Evolutionary conservation across 2,329 filamentous ascomycete species (phyloP).

Genomic region (Microcyclosporella mali): DNA sequence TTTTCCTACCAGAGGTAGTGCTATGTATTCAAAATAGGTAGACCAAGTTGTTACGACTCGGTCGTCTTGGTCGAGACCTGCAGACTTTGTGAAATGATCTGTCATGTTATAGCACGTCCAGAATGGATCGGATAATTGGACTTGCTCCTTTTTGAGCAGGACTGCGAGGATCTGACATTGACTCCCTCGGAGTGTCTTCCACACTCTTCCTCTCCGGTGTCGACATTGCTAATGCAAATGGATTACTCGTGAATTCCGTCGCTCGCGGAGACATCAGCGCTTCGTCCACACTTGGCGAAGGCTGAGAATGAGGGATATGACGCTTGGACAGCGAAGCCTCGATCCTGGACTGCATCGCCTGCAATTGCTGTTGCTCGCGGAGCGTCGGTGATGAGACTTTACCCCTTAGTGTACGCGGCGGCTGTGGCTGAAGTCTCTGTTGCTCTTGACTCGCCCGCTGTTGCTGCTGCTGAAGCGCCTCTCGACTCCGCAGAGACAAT

Average conservation of each 20-base stretch:
- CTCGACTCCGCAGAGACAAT: conserved; percentile 15
- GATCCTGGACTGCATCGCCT: conserved; percentile 28
- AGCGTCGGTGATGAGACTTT: conserved; percentile 32
- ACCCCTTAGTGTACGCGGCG: conserved; percentile 17
- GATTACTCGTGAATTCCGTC: conserved; percentile 66
- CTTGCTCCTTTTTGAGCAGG: conserved; percentile 68
- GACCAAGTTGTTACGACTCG: too few species aligned
- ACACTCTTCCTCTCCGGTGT: conserved; percentile 27
- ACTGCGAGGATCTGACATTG: conserved; percentile 59
- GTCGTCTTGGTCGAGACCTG: too few species aligned
- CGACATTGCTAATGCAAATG: conserved; percentile 44
- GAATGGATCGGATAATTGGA: conserved; percentile 71
- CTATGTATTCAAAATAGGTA: too few species aligned
- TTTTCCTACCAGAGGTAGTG: too few species aligned
- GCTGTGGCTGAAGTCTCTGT: conserved; percentile 2
- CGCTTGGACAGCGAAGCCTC: conserved; percentile 23
- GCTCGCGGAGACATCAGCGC: conserved; percentile 64
- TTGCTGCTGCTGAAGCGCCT: conserved; percentile 3
- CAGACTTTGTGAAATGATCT: too few species aligned
- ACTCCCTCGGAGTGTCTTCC: conserved; percentile 46
- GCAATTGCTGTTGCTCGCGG: conserved; percentile 30
- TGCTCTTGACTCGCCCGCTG: not conserved
- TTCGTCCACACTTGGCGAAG: conserved; percentile 30
- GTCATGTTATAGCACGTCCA: conserved; percentile 59
- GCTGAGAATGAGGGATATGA: not conserved